Base-by-base conservation (phyloP, 176 grass and related monocot species). In the Elaeis guineensis region DNA sequence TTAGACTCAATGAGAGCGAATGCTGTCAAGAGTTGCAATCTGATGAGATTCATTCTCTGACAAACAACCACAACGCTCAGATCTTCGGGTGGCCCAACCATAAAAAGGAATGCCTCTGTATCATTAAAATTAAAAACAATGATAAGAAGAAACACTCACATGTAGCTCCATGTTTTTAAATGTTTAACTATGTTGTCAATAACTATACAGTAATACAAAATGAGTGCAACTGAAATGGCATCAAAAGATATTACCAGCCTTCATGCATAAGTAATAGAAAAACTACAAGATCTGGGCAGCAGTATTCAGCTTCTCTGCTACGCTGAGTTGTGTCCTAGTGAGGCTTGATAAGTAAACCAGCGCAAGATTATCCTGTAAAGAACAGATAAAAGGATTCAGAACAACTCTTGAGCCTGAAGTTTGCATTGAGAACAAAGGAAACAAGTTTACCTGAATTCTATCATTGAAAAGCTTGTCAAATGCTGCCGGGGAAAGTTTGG, bases 381-480 rank as follows among this genome's bases (percentile, higher is more conserved):
- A 25, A 51, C 3, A 61, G 35, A n/a, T 67, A 51, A 44, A 35
- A 44, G 35, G 2, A 44, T 44, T 44, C 35, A 44, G 1, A 44
- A 12, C 8, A 44, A 44, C 11, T 9, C 35, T 14, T 44, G 35
- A 44, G 11, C 7, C 35, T 12, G 35, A 44, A 14, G 0, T 3
- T 44, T 44, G 12, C 49, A 75, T 60, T 18, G 0, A 63, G 7
- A 73, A 17, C 35, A 6, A 55, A 6, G 25, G 29, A 0, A 18
- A 65, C 35, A 22, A 52, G 62, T 49, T 51, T 67, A 97, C 93
- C 79, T 97, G 84, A 81, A 89, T 89, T 67, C 57, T 97, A 65
- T 88, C 93, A 72, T 92, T 92, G 79, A 97, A 83, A 65, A 97
- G 62, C 69, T 83, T 89, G 59, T 91, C 87, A 76, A 97, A 97